Conservation (phyloP, 441 rosid genomes). For the Aleurites moluccanus region DNA sequence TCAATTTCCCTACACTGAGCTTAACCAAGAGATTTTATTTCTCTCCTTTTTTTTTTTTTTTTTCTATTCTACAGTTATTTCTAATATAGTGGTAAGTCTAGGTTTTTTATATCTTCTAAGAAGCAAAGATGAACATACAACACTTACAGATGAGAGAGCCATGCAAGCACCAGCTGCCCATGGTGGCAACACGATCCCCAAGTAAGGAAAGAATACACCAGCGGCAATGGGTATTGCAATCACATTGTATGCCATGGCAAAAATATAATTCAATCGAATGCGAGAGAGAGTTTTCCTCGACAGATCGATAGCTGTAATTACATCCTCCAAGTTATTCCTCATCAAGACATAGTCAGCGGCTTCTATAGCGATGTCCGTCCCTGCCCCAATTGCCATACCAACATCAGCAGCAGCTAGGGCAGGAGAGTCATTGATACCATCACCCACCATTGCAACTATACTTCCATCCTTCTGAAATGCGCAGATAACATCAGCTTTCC, state of each 20-base stretch:
- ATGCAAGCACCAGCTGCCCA: slow-evolving; percentile 99
- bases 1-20: slow-evolving; percentile 15
- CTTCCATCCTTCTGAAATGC: slow-evolving; percentile 82
- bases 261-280: slow-evolving; percentile 73
- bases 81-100: slow-evolving; percentile 82
- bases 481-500: slow-evolving; percentile 74
- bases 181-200: slow-evolving; percentile 77
- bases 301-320: slow-evolving; percentile 92
- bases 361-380: slow-evolving; percentile 95
- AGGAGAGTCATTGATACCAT: slow-evolving; percentile 97
- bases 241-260: slow-evolving; percentile 94
- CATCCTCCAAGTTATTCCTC: slow-evolving; percentile 95
- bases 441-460: slow-evolving; percentile 97
- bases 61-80: slow-evolving; percentile 72
- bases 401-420: slow-evolving; percentile 98
- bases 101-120: slow-evolving; percentile 87
- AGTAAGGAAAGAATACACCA: slow-evolving; percentile 73
- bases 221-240: slow-evolving; percentile 88
- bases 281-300: slow-evolving; percentile 80
- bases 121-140: slow-evolving; percentile 95
- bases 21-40: neutral
- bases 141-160: slow-evolving; percentile 98
- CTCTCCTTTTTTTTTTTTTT: neutral
- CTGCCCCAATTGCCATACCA: slow-evolving; percentile 99
- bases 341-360: slow-evolving; percentile 96